A percentile compares a stretch with the other conserved stretches of the same genome.
Conservation (phyloP, 805 yeast genomes). For the Scheffersomyces coipomensis region DNA sequence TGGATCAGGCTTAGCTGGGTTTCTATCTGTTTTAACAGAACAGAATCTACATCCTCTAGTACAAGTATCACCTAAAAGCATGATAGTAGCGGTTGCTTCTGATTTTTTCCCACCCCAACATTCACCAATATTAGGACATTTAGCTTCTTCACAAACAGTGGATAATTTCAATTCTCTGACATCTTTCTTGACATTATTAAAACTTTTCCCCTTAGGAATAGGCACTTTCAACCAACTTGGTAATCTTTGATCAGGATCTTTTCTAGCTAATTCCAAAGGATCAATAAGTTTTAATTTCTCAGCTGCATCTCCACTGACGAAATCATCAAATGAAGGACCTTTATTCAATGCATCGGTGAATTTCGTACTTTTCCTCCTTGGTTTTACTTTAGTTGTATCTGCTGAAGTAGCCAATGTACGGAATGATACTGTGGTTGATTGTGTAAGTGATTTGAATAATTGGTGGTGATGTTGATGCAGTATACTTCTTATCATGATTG, state of each 20-base stretch:
- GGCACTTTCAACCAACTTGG: conserved; percentile 96
- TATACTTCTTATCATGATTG: too few species aligned
- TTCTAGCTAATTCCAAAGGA: conserved; percentile 74
- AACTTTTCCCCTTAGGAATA: conserved; percentile 92
- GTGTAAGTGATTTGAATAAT: too few species aligned
- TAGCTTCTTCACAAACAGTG: conserved; percentile 98
- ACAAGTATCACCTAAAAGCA: conserved; percentile 98
- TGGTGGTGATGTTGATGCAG: too few species aligned
- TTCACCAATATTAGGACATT: conserved; percentile 99
- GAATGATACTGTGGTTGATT: too few species aligned
- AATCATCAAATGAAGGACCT: conserved; percentile 95
- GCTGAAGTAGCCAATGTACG: conserved; percentile 12
- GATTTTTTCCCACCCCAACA: conserved; percentile 98
- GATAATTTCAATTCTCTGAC: conserved; percentile 84
- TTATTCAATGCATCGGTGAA: conserved; percentile 69
- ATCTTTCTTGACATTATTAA: conserved; percentile 77
- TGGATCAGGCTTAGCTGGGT: conserved; percentile 88
- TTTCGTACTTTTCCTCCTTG: conserved; percentile 48
- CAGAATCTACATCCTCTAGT: conserved; percentile 99
- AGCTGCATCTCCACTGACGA: conserved; percentile 74
- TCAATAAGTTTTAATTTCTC: conserved; percentile 56
- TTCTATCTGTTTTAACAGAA: conserved; percentile 89
- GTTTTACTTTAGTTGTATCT: conserved; percentile 4
- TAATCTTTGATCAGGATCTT: conserved; percentile 66
- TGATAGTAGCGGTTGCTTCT: conserved; percentile 95